Evolutionary conservation across 2,329 filamentous ascomycete species (phyloP), one percentile per base, ranked within the genome.

Genomic region (Phaeosphaeria sp.): DNA sequence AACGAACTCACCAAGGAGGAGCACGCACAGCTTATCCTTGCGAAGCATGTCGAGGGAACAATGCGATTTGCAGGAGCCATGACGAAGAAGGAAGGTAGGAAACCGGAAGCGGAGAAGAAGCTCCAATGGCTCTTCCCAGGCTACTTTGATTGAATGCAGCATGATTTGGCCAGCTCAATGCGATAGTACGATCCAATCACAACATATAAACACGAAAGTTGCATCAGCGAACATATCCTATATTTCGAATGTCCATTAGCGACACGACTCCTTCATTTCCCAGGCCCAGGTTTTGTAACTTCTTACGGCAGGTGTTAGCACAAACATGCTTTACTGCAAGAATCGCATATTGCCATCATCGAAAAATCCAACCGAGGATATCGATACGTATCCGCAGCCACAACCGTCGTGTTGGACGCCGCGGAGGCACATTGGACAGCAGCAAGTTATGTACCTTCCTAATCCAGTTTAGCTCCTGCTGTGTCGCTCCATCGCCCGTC

Each of bases 121-220:
- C 81, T 97, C 52, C 86, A 89, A 71, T 99, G 91, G 83, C 80
- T 99, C 56, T 98, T 97, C 80, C 93, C 93, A 1, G 91, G 89
- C 1, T 93, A 93, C 76, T 92, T 86, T 65, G 77, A 82, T 46
- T 83, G 61, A 57, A 50, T 21, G 36, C 39, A 39, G 36, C 1
- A 27, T 4, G 24, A 49, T 43, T 6, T 53, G 6, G 43, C 15
- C 17, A 7, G 11, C n/a, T 49, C 11, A 25, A 17, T 22, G 15
- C 21, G 36, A 33, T 17, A 24, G 17, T 33, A 30, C 6, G 18
- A 33, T 15, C 20, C 42, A 18, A 49, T 18, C 18, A 25, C 27
- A 27, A 22, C 20, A 36, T 40, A 44, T 51, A 51, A 22, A 51
- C 11, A 18, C 18, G 42, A n/a, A 21, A n/a, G 17, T 9, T 17